Evolutionary conservation across 2,329 filamentous ascomycete species (phyloP), one percentile per base, ranked within the genome.

Genomic region (Botrytis cinerea): DNA sequence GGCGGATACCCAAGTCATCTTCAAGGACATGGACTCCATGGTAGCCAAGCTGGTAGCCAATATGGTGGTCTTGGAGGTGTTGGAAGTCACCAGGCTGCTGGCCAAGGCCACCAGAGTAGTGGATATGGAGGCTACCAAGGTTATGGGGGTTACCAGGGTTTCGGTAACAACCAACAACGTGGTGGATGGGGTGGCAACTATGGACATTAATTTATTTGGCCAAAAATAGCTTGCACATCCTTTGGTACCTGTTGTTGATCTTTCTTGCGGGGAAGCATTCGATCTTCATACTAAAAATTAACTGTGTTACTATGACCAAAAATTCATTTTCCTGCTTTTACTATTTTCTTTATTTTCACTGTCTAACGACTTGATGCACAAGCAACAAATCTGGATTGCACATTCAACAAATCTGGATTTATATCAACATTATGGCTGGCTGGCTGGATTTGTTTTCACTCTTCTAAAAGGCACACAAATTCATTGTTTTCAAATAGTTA

Each of bases 111-210:
- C 73, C 82, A 84, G 75, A 80, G 75, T 75, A 82, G 80, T 79
- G 84, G 86, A 80, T 81, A 82, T 77, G 80, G 80, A 73, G 83
- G 81, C 73, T 84, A 84, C 75, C 85, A 80, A 83, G 84, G 75
- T 81, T 84, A 80, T 80, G 84, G 83, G 63, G 82, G 77, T 71
- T 81, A 83, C 73, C 81, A 81, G n/a, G 66, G 66, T 28, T 69
- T 69, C 71, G 79, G 80, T 64, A 83, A 82, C 64, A 83, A 82
- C 73, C 79, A 81, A 73, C 83, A 84, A 73, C 83, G 84, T 64
- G 84, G 84, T 74, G 85, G 85, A 72, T 86, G 85, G 85, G 84
- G 85, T 76, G 82, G 81, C 77, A 86, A 85, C 80, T 86, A 86
- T 75, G 71, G 71, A 73, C 71, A 73, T 51, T 73, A 70, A 73